Percentiles rank a stretch among this genome's conserved stretches.
phyloP scores from a whole-genome alignment of 305 asterid genomes.

The Striga hermonthica region DNA sequence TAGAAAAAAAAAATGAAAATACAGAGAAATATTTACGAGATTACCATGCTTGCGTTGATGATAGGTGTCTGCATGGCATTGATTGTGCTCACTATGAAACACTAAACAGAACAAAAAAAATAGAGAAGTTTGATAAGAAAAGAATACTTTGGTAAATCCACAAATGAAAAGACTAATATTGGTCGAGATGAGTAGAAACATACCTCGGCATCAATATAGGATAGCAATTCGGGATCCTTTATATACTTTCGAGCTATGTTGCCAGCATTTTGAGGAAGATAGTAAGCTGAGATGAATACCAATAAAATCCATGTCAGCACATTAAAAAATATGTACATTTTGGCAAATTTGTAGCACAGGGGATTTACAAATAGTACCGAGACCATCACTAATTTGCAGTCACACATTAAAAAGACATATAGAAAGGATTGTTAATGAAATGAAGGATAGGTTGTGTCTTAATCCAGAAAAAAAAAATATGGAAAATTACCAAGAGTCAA shows the following conservation, averaged over 20 bases:
- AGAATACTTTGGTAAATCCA: background rate
- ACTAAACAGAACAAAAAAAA: conserved; percentile 48
- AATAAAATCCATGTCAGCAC: conserved; percentile 28
- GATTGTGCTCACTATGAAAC: conserved; percentile 97
- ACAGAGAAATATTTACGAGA: conserved; percentile 17
- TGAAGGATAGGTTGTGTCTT: no score
- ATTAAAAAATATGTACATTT: background rate
- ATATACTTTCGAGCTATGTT: conserved; percentile 81
- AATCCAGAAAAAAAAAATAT: background rate
- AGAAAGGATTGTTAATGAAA: no score
- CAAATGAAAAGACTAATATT: conserved; percentile 17
- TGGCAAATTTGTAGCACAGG: no score
- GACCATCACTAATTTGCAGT: no score
- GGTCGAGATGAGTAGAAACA: conserved; percentile 27
- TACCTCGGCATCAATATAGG: conserved; percentile 97
- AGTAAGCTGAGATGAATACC: conserved; percentile 67
- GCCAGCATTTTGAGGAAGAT: conserved; percentile 96
- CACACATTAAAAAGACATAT: no score
- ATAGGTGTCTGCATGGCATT: conserved; percentile 85
- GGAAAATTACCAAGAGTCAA: conserved; percentile 76
- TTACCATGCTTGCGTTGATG: conserved; percentile 99
- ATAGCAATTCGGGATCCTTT: conserved; percentile 77
- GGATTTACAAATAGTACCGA: no score
- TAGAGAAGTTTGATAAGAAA: conserved; percentile 20
- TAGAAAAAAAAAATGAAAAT: background rate